phyloP scores from a whole-genome alignment of 495 filamentous ascomycete genomes.

The Aspergillus steynii region DNA sequence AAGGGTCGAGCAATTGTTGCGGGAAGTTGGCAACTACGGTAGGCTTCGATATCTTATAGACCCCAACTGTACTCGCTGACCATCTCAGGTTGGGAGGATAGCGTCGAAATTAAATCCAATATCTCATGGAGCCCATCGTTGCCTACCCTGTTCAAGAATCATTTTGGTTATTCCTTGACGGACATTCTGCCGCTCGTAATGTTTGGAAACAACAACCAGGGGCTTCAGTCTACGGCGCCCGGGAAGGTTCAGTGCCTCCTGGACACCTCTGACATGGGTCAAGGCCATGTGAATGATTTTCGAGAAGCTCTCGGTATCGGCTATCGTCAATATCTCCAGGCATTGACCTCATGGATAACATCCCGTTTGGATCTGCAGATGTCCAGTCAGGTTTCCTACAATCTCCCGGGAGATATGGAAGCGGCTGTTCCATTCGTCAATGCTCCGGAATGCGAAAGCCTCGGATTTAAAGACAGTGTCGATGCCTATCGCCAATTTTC shows the following conservation, averaged over 20 bases:
- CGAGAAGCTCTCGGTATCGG: background rate
- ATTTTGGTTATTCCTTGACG: no score
- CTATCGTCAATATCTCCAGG: background rate
- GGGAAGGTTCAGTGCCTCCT: background rate
- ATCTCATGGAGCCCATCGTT: no score
- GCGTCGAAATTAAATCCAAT: no score
- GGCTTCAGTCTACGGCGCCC: no score
- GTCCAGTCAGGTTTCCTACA: slow-evolving; percentile 10
- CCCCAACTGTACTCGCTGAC: no score
- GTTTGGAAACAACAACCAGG: no score
- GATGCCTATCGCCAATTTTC: slow-evolving; percentile 11
- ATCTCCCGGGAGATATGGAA: slow-evolving; percentile 6
- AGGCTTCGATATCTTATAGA: no score
- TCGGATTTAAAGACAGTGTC: slow-evolving; percentile 7
- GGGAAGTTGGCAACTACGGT: no score
- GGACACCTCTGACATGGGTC: background rate
- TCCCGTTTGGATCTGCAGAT: background rate
- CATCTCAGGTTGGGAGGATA: no score
- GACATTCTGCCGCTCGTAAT: no score
- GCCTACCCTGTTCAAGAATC: no score
- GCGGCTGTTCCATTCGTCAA: slow-evolving; percentile 6
- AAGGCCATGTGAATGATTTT: background rate
- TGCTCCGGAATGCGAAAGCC: slow-evolving; percentile 6
- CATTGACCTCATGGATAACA: background rate
- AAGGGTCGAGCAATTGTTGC: no score